Evolutionary conservation across 768 basidiomycete genomes (phyloP).

Genomic region (Galerina marginata): DNA sequence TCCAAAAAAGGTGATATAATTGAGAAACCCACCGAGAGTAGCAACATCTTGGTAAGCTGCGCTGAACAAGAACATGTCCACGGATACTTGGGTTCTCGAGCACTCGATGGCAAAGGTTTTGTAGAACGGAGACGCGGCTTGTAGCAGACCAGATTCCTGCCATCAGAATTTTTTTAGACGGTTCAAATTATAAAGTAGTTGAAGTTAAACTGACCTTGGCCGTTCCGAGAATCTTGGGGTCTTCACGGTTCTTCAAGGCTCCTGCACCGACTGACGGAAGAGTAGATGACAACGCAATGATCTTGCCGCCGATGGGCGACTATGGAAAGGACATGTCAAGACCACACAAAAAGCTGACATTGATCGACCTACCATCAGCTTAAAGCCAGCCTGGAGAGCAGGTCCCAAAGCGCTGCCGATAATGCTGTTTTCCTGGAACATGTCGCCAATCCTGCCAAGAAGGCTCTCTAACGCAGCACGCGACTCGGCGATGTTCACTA

Average conservation of each 20-base stretch:
- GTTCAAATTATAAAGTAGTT: neutral
- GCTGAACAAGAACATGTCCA: constrained; percentile 99
- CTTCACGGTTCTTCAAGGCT: constrained; percentile 93
- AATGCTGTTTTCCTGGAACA: constrained; percentile 97
- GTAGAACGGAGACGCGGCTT: constrained; percentile 95
- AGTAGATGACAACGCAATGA: constrained; percentile 83
- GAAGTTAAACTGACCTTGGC: constrained; percentile 63
- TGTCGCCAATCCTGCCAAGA: constrained; percentile 85
- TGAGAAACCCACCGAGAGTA: constrained; percentile 67
- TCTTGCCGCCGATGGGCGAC: constrained; percentile 94
- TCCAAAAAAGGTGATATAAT: neutral
- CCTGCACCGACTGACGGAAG: constrained; percentile 90
- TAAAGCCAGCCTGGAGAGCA: constrained; percentile 94
- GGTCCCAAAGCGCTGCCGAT: constrained; percentile 95
- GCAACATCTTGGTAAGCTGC: constrained; percentile 95
- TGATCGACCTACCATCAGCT: constrained; percentile 72
- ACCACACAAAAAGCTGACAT: neutral
- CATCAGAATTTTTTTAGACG: neutral
- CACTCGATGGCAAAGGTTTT: constrained; percentile 99
- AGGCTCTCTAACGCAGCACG: constrained; percentile 81
- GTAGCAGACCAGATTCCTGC: constrained; percentile 89
- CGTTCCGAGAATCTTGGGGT: constrained; percentile 94
- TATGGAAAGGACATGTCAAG: constrained; percentile 30
- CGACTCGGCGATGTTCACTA: constrained; percentile 91
- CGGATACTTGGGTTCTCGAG: constrained; percentile 94